These are phyloP conservation scores for Scheffersomyces parashehatae DNA, from an alignment of 1,139 yeast genomes.

Conservation along the genomic window DNA sequence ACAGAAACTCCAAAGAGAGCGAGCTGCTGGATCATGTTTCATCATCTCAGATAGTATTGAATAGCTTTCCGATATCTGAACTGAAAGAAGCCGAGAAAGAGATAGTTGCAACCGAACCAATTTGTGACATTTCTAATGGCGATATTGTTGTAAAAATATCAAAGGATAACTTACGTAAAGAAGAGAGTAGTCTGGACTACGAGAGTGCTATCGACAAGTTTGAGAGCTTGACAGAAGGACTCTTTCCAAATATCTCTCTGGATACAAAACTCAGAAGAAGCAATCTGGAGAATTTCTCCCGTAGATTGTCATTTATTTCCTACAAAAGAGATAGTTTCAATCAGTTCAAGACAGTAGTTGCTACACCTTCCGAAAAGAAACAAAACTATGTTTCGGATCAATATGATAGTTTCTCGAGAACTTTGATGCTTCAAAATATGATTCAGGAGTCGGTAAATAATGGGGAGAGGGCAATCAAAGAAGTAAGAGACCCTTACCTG, in stretches of 20 bases:
- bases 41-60: not conserved
- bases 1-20: not conserved
- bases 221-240: slow-evolving; percentile 12
- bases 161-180: not conserved
- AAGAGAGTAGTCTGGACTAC: slow-evolving; percentile 13
- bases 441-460: slow-evolving; percentile 16
- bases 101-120: not conserved
- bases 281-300: not conserved
- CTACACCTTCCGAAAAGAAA: slow-evolving; percentile 14
- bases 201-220: slow-evolving; percentile 18
- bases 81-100: not conserved
- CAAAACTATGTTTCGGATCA: slow-evolving; percentile 15
- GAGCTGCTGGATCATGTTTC: not conserved
- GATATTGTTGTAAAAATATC: not conserved
- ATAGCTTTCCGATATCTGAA: not conserved
- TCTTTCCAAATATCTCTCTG: not conserved
- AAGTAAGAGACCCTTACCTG: slow-evolving; percentile 34
- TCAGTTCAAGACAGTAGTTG: slow-evolving; percentile 13
- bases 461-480: slow-evolving; percentile 16
- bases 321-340: slow-evolving; percentile 6
- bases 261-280: not conserved
- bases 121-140: too few species aligned
- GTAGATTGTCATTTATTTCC: slow-evolving; percentile 12
- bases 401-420: slow-evolving; percentile 28
- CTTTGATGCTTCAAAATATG: slow-evolving; percentile 29